Evolutionary conservation across 2,329 filamentous ascomycete genomes (phyloP).

Genomic region (Didymella pomorum): DNA sequence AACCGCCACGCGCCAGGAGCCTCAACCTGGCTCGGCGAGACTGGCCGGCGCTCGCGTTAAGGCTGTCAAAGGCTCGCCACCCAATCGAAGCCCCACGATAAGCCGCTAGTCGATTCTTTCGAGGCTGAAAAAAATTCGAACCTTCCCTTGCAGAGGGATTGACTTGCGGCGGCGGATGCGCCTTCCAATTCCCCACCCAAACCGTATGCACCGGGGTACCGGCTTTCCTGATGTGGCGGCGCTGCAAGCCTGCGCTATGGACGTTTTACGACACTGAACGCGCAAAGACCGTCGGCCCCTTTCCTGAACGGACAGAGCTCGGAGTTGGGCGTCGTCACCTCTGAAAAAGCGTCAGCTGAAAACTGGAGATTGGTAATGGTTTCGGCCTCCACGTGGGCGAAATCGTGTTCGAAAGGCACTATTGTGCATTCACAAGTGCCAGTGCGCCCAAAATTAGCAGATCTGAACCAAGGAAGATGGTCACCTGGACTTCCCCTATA

Average conservation of each 20-base stretch:
- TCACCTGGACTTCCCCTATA: slow-evolving; percentile 25
- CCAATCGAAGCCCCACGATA: slow-evolving; percentile 22
- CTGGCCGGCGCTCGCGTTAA: slow-evolving; percentile 13
- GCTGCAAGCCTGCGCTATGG: slow-evolving; percentile 17
- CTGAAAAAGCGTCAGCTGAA: slow-evolving; percentile 16
- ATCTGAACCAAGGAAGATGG: slow-evolving; percentile 10
- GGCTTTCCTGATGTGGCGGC: slow-evolving; percentile 19
- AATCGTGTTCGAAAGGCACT: slow-evolving; percentile 6
- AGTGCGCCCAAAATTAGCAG: slow-evolving; percentile 17
- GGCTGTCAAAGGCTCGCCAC: slow-evolving; percentile 9
- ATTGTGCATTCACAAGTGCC: slow-evolving; percentile 21
- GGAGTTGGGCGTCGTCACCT: slow-evolving; percentile 19
- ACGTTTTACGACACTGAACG: slow-evolving; percentile 11
- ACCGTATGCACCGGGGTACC: slow-evolving; percentile 14
- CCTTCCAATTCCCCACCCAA: slow-evolving; percentile 17
- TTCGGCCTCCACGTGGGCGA: slow-evolving; percentile 10
- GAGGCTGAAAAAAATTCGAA: slow-evolving; percentile 23
- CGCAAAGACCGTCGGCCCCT: slow-evolving; percentile 20
- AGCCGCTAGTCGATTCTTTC: slow-evolving; percentile 17
- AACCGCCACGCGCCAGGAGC: slow-evolving; percentile 22
- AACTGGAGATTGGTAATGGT: slow-evolving; percentile 17
- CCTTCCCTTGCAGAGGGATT: slow-evolving; percentile 17
- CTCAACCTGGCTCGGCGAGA: slow-evolving; percentile 24
- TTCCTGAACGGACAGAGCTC: slow-evolving; percentile 17
- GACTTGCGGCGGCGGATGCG: slow-evolving; percentile 15